Evolutionary conservation across 768 basidiomycete genomes (phyloP), one percentile per base, ranked within the genome.

Genomic region (Mycena vulgaris): DNA sequence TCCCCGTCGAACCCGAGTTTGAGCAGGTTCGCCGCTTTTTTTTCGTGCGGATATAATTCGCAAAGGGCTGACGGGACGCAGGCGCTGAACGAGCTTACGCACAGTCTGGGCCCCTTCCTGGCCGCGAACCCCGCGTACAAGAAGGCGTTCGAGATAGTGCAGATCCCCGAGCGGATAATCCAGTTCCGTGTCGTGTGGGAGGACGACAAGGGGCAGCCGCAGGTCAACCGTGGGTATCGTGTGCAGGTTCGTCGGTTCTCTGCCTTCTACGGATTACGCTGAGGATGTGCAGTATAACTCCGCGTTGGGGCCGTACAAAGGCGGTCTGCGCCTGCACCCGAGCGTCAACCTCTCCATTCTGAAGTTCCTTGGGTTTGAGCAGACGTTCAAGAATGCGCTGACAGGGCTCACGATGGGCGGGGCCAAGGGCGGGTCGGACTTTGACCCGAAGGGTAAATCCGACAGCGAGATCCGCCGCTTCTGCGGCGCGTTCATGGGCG

Each of bases 291-390:
- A 91, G 89, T 93, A 90, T 85, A 92, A 92, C 86, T 93, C 92
- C 52, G 91, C 90, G 30, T 86, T 94, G 33, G 92, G 92, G 63
- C 92, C 92, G 48, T 92, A 92, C 86, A 92, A 92, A 80, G 92
- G 92, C 70, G 92, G 92, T 80, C 89, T 93, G 74, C 89, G 92
- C 72, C 87, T 94, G 59, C 92, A 93, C 84, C 91, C 92, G 70
- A 88, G 89, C 60, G 92, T 94, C 82, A 93, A 93, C 84, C 87
- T 94, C 42, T 92, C 90, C 75, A 93, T 94, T 83, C 88, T 94
- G 80, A 94, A 94, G 79, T 94, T 94, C 89, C 88, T 94, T 72
- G 92, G 92, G 51, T 92, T 93, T 81, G 92, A 94, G 82, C 92
- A 94, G 80, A 90, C 87, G 70, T 93, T 93, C 88, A 93, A 93